Percentiles rank a stretch among this genome's conserved stretches.
These are phyloP conservation scores for Lactuca saligna DNA, from an alignment of 129 eudicot genomes.

Conservation along the genomic window DNA sequence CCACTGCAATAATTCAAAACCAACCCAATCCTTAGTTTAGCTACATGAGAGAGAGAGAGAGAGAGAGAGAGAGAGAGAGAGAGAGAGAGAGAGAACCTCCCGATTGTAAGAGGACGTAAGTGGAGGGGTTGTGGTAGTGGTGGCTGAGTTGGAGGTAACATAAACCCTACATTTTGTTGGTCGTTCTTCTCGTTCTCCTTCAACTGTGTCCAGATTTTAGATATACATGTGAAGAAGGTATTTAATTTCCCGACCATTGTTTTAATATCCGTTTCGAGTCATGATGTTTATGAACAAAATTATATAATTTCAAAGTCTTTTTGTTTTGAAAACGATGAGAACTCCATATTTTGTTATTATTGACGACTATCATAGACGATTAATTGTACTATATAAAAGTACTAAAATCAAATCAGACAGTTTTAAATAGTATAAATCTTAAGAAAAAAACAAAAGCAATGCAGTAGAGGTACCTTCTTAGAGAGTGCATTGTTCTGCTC, in stretches of 20 bases:
- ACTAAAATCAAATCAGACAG: neutral
- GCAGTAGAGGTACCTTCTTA: slow-evolving; percentile 24
- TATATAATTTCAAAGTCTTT: neutral
- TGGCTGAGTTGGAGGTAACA: slow-evolving; percentile 17
- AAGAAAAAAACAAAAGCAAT: slow-evolving; percentile 3
- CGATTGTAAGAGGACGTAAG: slow-evolving; percentile 19
- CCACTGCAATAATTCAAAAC: slow-evolving; percentile 19
- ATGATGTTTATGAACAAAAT: neutral
- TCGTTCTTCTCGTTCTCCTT: slow-evolving; percentile 29
- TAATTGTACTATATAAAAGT: neutral
- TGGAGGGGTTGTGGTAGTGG: slow-evolving; percentile 15
- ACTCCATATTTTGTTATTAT: neutral
- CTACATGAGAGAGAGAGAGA: too few relatives aligned
- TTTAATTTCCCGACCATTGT: neutral
- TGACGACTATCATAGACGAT: neutral
- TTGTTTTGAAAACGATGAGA: neutral
- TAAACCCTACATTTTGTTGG: slow-evolving; percentile 17
- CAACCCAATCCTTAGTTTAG: slow-evolving; percentile 1
- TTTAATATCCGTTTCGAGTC: neutral
- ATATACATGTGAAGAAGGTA: slow-evolving; percentile 5
- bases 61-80: neutral
- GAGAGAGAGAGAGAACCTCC: slow-evolving; percentile 25
- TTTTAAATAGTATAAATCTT: neutral
- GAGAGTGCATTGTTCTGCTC: slow-evolving; percentile 60
- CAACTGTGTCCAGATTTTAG: slow-evolving; percentile 19